Percentiles rank a stretch among this genome's conserved stretches.
Evolutionary conservation across 345 rosid genomes (phyloP).

Genomic region (Populus simonii): DNA sequence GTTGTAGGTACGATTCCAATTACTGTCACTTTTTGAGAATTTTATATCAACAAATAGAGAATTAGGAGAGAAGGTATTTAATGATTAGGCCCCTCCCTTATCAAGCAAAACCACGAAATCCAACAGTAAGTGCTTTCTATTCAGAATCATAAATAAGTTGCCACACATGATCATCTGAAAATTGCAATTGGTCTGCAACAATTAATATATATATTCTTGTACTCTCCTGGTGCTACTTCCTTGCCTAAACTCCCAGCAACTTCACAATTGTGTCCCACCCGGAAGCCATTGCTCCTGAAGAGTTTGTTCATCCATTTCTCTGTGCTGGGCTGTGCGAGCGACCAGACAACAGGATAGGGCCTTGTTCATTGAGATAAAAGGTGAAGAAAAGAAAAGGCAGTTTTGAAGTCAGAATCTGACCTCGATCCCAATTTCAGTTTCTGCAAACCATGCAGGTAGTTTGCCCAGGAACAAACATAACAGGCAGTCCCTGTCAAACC

Average conservation of each 20-base stretch:
- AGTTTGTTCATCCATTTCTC: slow-evolving; percentile 55
- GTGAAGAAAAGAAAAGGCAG: background rate
- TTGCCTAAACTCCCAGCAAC: slow-evolving; percentile 53
- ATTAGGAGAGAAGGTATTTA: background rate
- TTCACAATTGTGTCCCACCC: slow-evolving; percentile 43
- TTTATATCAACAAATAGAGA: background rate
- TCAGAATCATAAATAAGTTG: slow-evolving; percentile 11
- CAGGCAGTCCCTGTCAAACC: slow-evolving; percentile 58
- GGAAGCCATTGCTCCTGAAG: slow-evolving; percentile 68
- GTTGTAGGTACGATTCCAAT: too few relatives aligned
- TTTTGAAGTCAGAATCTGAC: slow-evolving; percentile 24
- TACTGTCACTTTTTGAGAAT: background rate
- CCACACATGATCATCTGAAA: slow-evolving; percentile 84
- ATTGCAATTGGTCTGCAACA: slow-evolving; percentile 70
- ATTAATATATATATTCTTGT: slow-evolving; percentile 47
- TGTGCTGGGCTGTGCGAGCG: slow-evolving; percentile 43
- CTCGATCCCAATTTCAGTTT: slow-evolving; percentile 52
- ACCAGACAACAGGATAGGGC: slow-evolving; percentile 8
- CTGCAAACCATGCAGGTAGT: slow-evolving; percentile 57
- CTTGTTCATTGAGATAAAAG: background rate
- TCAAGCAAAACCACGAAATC: background rate
- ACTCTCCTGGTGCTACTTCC: slow-evolving; percentile 39
- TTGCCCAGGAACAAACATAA: slow-evolving; percentile 66
- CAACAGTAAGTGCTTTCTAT: background rate
- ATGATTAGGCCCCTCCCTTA: background rate